Percentiles rank a stretch among this genome's conserved stretches.
These are phyloP conservation scores for Cutaneotrichosporon sp. DNA, from an alignment of 1,284 basidiomycete genomes.

Conservation along the genomic window DNA sequence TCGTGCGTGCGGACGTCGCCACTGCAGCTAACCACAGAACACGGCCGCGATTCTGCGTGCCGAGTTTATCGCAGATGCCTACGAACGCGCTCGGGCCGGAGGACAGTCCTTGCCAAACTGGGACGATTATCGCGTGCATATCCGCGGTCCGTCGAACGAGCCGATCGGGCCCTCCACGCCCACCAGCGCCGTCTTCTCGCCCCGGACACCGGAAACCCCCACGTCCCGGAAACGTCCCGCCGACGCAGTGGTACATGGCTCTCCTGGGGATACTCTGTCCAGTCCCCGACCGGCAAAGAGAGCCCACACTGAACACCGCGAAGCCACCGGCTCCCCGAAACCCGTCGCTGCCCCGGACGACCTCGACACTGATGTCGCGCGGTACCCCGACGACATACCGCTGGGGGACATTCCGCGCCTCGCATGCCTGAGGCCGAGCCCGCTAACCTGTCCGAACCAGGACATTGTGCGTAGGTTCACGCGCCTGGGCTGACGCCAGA, in stretches of 20 bases:
- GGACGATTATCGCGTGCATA: slow-evolving; percentile 18
- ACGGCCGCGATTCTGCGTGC: slow-evolving; percentile 23
- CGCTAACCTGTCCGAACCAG: slow-evolving; percentile 43
- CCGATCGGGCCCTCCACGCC: not conserved
- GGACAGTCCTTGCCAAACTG: slow-evolving; percentile 16
- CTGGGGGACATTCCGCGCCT: slow-evolving; percentile 36
- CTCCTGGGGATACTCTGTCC: not conserved
- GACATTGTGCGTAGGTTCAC: slow-evolving; percentile 40
- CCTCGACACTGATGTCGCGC: slow-evolving; percentile 23
- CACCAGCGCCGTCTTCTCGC: not conserved
- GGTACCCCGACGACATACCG: slow-evolving; percentile 26
- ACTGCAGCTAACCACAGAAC: slow-evolving; percentile 16
- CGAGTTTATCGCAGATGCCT: slow-evolving; percentile 33
- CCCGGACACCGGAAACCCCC: not conserved
- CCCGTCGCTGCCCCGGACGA: not conserved
- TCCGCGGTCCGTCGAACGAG: slow-evolving; percentile 5
- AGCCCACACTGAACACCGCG: not conserved
- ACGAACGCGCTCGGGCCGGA: not conserved
- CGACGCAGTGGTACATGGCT: not conserved
- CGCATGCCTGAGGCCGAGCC: slow-evolving; percentile 35
- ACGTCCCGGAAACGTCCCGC: not conserved
- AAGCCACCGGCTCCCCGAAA: not conserved
- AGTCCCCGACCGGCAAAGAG: too few relatives aligned
- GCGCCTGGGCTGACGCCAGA: slow-evolving; percentile 20
- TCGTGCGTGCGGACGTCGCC: slow-evolving; percentile 3